Evolutionary conservation across 2,329 filamentous ascomycete species (phyloP).

Genomic region (Furcasterigmium furcatum): DNA sequence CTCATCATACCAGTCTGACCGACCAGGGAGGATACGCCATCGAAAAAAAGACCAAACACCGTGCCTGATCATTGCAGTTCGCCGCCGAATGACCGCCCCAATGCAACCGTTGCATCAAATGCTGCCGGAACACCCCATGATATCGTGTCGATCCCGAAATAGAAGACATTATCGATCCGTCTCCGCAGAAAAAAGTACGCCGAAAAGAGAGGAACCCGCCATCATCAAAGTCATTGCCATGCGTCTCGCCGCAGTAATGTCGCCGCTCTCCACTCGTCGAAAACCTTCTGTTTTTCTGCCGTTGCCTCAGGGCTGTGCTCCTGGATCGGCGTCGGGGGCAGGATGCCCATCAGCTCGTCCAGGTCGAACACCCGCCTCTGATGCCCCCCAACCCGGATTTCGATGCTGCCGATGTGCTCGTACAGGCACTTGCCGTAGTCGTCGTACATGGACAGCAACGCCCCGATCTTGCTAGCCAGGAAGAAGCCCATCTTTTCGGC

Average conservation of each 20-base stretch:
- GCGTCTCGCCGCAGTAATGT: constrained; percentile 3
- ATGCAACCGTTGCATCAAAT: neutral
- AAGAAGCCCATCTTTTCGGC: constrained; percentile 15
- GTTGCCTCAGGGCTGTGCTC: constrained; percentile 9
- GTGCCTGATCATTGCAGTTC: neutral
- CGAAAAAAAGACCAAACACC: neutral
- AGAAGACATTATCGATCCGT: too few species aligned
- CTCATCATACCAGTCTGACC: neutral
- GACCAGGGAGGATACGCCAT: neutral
- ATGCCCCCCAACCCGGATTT: constrained; percentile 13
- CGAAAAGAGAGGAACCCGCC: constrained; percentile 3
- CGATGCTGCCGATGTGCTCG: constrained; percentile 11
- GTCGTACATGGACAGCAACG: constrained; percentile 11
- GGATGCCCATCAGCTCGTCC: constrained; percentile 11
- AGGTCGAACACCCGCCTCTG: constrained; percentile 10
- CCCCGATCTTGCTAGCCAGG: constrained; percentile 10
- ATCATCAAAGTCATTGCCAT: constrained; percentile 2
- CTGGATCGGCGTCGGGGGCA: constrained; percentile 10
- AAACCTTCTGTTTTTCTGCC: constrained; percentile 7
- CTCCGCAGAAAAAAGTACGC: too few species aligned
- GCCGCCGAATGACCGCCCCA: neutral
- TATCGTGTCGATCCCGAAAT: too few species aligned
- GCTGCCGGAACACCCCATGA: too few species aligned
- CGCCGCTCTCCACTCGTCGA: constrained; percentile 11
- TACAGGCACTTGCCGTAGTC: constrained; percentile 11